These are phyloP conservation scores for Clavispora phyllophila DNA, from an alignment of 805 yeast species.

Conservation along the genomic window DNA sequence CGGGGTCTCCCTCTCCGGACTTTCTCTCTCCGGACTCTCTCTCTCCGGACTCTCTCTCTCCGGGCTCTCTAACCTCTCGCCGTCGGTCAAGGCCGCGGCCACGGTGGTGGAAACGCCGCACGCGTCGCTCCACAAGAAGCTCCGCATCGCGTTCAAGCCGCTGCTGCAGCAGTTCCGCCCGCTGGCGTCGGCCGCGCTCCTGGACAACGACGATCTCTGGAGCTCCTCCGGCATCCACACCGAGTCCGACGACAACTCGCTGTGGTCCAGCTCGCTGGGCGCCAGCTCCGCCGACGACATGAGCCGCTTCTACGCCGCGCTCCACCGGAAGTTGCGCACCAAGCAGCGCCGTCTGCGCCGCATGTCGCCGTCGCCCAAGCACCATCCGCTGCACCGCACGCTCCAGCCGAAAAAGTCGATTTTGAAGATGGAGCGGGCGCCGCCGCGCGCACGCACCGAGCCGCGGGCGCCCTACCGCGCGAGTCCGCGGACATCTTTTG, in stretches of 20 bases:
- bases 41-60: too few relatives aligned
- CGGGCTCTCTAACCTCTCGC: too few relatives aligned
- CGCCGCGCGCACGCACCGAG: not conserved
- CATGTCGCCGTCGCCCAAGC: constrained; percentile 34
- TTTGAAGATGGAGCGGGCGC: constrained; percentile 20
- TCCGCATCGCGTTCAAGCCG: constrained; percentile 32
- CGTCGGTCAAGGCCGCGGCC: constrained; percentile 30
- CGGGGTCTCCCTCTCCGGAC: too few relatives aligned
- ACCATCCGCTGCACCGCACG: constrained; percentile 38
- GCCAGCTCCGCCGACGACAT: constrained; percentile 3
- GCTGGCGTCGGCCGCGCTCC: constrained; percentile 1
- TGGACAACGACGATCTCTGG: constrained; percentile 18
- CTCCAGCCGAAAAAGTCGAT: constrained; percentile 39
- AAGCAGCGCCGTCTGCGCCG: constrained; percentile 7
- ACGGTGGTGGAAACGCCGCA: constrained; percentile 33
- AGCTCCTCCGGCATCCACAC: constrained; percentile 23
- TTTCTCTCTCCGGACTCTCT: too few relatives aligned
- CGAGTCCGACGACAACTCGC: constrained; percentile 16
- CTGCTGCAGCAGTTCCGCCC: constrained; percentile 1
- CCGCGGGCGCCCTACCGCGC: constrained; percentile 6
- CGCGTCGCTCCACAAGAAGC: constrained; percentile 37
- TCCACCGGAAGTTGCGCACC: constrained; percentile 7
- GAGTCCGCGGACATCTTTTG: constrained; percentile 14
- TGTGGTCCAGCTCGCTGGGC: not conserved
- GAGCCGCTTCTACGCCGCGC: constrained; percentile 13